A percentile compares a stretch with the other conserved stretches of the same genome.
Evolutionary conservation across 2,329 filamentous ascomycete genomes (phyloP).

Genomic region (Cladosporium sp.): DNA sequence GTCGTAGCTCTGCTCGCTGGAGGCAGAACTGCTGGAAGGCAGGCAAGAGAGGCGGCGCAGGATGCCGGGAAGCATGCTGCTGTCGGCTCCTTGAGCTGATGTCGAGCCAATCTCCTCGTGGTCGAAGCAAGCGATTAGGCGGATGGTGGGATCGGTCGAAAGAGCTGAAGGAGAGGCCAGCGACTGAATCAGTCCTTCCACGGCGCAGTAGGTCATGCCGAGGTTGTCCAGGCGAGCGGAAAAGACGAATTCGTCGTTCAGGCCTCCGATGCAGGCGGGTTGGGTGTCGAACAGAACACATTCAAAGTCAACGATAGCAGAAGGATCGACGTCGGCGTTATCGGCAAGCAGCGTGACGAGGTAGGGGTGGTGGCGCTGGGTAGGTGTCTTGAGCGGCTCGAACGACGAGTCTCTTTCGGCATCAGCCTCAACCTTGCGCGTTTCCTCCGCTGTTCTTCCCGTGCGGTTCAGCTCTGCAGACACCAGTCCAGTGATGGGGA

Average conservation of each 20-base stretch:
- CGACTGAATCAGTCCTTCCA: conserved; percentile 78
- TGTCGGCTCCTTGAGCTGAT: conserved; percentile 89
- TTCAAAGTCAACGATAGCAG: conserved; percentile 86
- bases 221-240: conserved; percentile 94
- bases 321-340: conserved; percentile 63
- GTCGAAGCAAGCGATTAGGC: conserved; percentile 91
- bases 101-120: conserved; percentile 95
- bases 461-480: conserved; percentile 81
- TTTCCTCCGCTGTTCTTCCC: conserved; percentile 46
- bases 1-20: conserved; percentile 61
- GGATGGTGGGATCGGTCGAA: conserved; percentile 71
- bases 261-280: conserved; percentile 77
- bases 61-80: conserved; percentile 81
- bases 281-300: conserved; percentile 96
- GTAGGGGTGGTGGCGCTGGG: conserved; percentile 81
- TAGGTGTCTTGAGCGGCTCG: conserved; percentile 68
- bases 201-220: conserved; percentile 90
- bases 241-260: conserved; percentile 93
- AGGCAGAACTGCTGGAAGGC: conserved; percentile 52
- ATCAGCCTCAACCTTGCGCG: conserved; percentile 39
- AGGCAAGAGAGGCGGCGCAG: conserved; percentile 80
- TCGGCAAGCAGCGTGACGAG: conserved; percentile 78
- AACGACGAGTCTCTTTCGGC: conserved; percentile 45
- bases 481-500: conserved; percentile 84
- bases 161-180: conserved; percentile 58